Evolutionary conservation across 2,329 filamentous ascomycete species (phyloP), one percentile per base, ranked within the genome.

Genomic region (Aureobasidium pullulans): DNA sequence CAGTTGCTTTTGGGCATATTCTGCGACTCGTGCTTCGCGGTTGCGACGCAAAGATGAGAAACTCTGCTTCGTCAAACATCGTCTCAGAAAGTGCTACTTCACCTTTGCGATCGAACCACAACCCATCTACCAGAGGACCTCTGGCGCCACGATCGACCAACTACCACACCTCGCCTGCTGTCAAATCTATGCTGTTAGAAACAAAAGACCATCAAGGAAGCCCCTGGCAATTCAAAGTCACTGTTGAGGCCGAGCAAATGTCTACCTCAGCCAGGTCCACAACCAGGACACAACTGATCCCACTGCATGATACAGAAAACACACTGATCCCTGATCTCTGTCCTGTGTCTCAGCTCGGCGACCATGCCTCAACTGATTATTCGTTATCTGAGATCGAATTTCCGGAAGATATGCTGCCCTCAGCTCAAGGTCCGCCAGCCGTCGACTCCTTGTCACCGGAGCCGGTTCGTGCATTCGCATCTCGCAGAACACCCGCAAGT

Each of bases 161-260:
- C 50, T 52, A 63, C 52, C 60, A 57, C 49, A 60, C 70, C 10
- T 72, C 71, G 31, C 77, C 77, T 1, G 53, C 53, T 23, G 68
- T 71, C 47, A 79, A 79, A 60, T 76, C 76, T 0, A 73, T 79
- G 66, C 66, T 77, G 43, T 62, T 79, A 63, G 73, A 73, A 61
- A 75, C 76, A 7, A 73, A 71, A 16, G 65, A 67, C 11, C 68
- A 67, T 15, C 71, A 69, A 57, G 70, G 68, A 32, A 78, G 75
- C 64, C 77, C 77, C 19, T 79, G 75, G 76, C 72, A 73, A 60
- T 77, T 79, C 67, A 77, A 76, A 59, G 77, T 80, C 58, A 80
- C 77, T 1, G 77, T 80, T 9, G 69, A 79, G 63, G 76, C 77
- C 13, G 75, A 78, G 62, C 75, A 74, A 39, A 68, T 69, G 16